These are phyloP conservation scores for Globisporangium perplexum DNA, from an alignment of 352 stramenopile genomes.

Conservation along the genomic window DNA sequence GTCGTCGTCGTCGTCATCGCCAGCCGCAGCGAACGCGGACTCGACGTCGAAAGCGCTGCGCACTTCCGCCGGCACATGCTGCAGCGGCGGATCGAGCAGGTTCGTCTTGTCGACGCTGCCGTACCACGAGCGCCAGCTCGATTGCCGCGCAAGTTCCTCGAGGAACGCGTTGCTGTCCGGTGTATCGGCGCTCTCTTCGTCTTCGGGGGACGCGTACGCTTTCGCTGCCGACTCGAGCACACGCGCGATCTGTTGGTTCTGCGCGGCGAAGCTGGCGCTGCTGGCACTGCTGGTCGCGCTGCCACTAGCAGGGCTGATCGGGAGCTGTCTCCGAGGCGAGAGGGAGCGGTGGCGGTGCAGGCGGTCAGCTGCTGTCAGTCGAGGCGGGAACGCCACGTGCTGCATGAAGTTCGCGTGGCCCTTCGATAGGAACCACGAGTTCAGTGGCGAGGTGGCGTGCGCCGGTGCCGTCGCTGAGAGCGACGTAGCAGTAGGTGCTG, in stretches of 20 bases:
- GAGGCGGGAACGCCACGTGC: conserved; percentile 13
- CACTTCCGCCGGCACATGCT: conserved; percentile 21
- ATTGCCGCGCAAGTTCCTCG: conserved; percentile 32
- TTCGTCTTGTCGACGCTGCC: conserved; percentile 27
- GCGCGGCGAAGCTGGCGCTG: background rate
- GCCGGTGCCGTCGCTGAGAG: conserved; percentile 1
- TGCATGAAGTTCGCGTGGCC: conserved; percentile 22
- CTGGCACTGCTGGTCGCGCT: background rate
- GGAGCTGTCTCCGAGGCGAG: conserved; percentile 10
- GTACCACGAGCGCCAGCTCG: conserved; percentile 63
- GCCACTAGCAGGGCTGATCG: background rate
- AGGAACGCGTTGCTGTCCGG: conserved; percentile 33
- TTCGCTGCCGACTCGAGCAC: background rate
- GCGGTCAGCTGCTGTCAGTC: conserved; percentile 2
- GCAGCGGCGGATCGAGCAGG: conserved; percentile 48
- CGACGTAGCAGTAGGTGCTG: background rate
- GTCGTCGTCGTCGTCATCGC: background rate
- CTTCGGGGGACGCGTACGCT: background rate
- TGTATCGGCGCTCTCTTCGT: background rate
- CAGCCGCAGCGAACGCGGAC: conserved; percentile 4
- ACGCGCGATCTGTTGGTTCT: background rate
- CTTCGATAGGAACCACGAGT: conserved; percentile 20
- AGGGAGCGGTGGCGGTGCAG: conserved; percentile 55
- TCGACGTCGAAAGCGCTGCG: conserved; percentile 9
- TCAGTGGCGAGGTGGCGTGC: conserved; percentile 11